Evolutionary conservation across 2,329 filamentous ascomycete genomes (phyloP).

Genomic region (Drechslerella coelobrocha): DNA sequence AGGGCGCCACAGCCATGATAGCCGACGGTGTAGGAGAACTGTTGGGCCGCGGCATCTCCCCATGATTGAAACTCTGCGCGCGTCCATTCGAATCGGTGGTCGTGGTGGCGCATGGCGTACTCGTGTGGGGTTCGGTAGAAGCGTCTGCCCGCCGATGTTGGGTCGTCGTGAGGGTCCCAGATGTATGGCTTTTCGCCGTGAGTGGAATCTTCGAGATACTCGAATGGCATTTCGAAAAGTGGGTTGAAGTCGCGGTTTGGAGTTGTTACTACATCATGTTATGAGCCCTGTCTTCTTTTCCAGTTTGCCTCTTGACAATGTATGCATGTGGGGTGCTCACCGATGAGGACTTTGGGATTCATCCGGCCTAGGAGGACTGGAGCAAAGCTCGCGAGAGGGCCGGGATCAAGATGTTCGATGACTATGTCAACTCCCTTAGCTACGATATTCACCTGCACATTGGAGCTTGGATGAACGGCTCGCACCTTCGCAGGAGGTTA

Average conservation of each 20-base stretch:
- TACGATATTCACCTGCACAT: too few relatives aligned
- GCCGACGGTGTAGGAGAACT: conserved; percentile 52
- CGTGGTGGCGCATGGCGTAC: conserved; percentile 54
- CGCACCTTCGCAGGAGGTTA: conserved; percentile 54
- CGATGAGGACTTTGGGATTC: conserved; percentile 50
- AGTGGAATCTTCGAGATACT: conserved; percentile 28
- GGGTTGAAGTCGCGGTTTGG: conserved; percentile 55
- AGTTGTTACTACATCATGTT: conserved; percentile 51
- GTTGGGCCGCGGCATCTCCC: conserved; percentile 50
- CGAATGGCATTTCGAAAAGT: conserved; percentile 53
- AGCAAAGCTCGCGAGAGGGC: conserved; percentile 52
- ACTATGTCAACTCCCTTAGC: conserved; percentile 39
- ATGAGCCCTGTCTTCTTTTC: background rate
- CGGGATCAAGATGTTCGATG: conserved; percentile 54
- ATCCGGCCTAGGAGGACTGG: conserved; percentile 52
- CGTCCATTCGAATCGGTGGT: conserved; percentile 55
- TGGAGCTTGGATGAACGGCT: conserved; percentile 10
- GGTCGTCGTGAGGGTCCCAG: conserved; percentile 43
- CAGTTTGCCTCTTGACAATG: background rate
- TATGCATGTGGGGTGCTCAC: conserved; percentile 3
- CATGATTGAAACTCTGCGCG: conserved; percentile 53
- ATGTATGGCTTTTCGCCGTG: conserved; percentile 31
- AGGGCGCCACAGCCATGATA: conserved; percentile 54
- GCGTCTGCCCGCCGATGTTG: conserved; percentile 22
- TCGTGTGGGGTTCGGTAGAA: conserved; percentile 43